These are phyloP conservation scores for Elsinoe arachidis DNA, from an alignment of 2,329 filamentous ascomycete genomes.

Conservation along the genomic window DNA sequence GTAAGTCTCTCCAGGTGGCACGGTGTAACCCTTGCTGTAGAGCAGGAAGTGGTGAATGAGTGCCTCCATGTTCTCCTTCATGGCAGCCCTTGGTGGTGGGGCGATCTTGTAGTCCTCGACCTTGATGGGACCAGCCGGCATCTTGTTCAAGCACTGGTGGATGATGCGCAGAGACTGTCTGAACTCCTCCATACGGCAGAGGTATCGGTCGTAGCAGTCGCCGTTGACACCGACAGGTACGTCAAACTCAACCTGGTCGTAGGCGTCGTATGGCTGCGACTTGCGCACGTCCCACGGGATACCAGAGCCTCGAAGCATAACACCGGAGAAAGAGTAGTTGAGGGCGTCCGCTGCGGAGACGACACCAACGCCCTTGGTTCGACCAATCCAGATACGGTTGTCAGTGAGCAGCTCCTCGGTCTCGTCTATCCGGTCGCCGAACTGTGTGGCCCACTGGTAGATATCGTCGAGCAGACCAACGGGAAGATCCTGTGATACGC, in stretches of 20 bases:
- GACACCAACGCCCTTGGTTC: constrained; percentile 84
- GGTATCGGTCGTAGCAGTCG: constrained; percentile 98
- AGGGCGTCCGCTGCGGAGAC: constrained; percentile 88
- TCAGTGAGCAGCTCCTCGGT: constrained; percentile 98
- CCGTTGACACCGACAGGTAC: constrained; percentile 93
- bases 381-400: constrained; percentile 97
- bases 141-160: constrained; percentile 97
- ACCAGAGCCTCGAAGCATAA: constrained; percentile 96
- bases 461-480: constrained; percentile 94
- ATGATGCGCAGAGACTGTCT: constrained; percentile 96
- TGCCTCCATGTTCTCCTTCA: constrained; percentile 99
- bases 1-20: constrained; percentile 96
- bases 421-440: constrained; percentile 95
- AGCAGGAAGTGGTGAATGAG: constrained; percentile 98
- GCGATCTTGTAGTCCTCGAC: constrained; percentile 99
- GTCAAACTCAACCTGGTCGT: constrained; percentile 96
- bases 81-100: constrained; percentile 87
- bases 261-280: constrained; percentile 93
- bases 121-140: constrained; percentile 87
- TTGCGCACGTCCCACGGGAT: constrained; percentile 96
- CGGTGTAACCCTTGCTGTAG: constrained; percentile 96
- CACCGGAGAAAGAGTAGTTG: constrained; percentile 92
- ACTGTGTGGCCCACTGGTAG: constrained; percentile 99
- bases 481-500: constrained; percentile 92
- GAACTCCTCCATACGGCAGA: constrained; percentile 99